Evolutionary conservation across 192 early-diverging fungal species (phyloP).

Genomic region (Pilobolus umbonatus): DNA sequence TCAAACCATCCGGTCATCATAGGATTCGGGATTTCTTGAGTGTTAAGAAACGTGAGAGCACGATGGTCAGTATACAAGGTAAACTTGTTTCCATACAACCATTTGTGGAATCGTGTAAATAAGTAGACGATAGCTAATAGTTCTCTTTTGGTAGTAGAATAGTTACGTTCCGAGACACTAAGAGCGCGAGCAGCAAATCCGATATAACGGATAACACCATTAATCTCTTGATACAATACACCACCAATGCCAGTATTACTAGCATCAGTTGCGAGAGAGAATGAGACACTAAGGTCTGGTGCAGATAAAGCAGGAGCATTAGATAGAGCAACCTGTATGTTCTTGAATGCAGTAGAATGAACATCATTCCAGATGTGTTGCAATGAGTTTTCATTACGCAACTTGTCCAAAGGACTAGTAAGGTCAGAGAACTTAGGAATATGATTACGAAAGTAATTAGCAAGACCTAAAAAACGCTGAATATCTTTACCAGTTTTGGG

Average conservation of each 20-base stretch:
- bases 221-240: constrained; percentile 27
- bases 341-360: neutral
- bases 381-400: constrained; percentile 1
- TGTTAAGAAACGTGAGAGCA: constrained; percentile 26
- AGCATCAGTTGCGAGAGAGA: constrained; percentile 34
- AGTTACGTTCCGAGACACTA: neutral
- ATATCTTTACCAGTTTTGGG: too few relatives aligned
- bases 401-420: too few relatives aligned
- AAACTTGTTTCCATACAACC: constrained; percentile 29
- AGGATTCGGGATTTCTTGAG: constrained; percentile 13
- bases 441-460: too few relatives aligned
- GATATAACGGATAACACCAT: neutral
- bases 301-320: constrained; percentile 17
- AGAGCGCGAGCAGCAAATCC: neutral
- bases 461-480: too few relatives aligned
- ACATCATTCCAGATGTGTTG: neutral
- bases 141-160: neutral
- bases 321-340: neutral
- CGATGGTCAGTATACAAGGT: constrained; percentile 36
- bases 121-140: neutral
- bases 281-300: constrained; percentile 17
- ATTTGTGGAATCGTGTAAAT: constrained; percentile 32
- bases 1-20: constrained; percentile 31
- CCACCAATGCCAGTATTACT: constrained; percentile 35
- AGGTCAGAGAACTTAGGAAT: too few relatives aligned